Percentiles rank a stretch among this genome's conserved stretches.
Evolutionary conservation across 2,329 filamentous ascomycete genomes (phyloP).

Genomic region (Aureobasidium sp.): DNA sequence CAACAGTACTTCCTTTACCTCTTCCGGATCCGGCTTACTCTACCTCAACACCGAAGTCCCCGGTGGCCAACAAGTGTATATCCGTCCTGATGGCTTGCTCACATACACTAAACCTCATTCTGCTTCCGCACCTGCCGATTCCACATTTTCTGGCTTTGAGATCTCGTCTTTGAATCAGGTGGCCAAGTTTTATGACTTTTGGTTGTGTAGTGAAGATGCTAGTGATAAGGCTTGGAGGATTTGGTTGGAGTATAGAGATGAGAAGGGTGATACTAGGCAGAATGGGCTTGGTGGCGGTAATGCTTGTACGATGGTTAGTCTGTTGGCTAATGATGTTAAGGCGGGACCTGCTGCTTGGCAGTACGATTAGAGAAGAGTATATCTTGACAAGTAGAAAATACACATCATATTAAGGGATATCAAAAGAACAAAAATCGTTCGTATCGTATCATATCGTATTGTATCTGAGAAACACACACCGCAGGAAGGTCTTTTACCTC

Average conservation of each 20-base stretch:
- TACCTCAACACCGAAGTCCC: conserved; percentile 20
- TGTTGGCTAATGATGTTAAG: conserved; percentile 15
- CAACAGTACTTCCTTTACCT: conserved; percentile 15
- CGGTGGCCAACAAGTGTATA: conserved; percentile 25
- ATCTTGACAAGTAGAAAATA: too few relatives aligned
- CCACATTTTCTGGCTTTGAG: conserved; percentile 20
- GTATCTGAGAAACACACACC: too few relatives aligned
- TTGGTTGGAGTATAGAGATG: conserved; percentile 12
- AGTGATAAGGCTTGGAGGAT: conserved; percentile 15
- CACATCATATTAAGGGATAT: too few relatives aligned
- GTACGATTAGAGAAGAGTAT: conserved; percentile 17
- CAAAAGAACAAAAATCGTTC: too few relatives aligned
- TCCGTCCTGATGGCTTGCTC: conserved; percentile 22
- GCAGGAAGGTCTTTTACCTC: background rate
- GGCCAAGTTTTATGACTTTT: conserved; percentile 15
- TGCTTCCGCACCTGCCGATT: conserved; percentile 18
- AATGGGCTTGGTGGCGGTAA: conserved; percentile 15
- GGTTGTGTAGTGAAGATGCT: conserved; percentile 16
- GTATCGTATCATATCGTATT: too few relatives aligned
- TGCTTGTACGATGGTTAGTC: conserved; percentile 18
- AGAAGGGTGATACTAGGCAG: conserved; percentile 16
- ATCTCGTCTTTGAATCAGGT: conserved; percentile 6
- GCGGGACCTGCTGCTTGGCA: conserved; percentile 18
- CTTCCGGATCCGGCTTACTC: conserved; percentile 12
- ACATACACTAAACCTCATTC: conserved; percentile 24